phyloP scores from a whole-genome alignment of 2,329 filamentous ascomycete species.

The Fusarium neocosmosporiellum region DNA sequence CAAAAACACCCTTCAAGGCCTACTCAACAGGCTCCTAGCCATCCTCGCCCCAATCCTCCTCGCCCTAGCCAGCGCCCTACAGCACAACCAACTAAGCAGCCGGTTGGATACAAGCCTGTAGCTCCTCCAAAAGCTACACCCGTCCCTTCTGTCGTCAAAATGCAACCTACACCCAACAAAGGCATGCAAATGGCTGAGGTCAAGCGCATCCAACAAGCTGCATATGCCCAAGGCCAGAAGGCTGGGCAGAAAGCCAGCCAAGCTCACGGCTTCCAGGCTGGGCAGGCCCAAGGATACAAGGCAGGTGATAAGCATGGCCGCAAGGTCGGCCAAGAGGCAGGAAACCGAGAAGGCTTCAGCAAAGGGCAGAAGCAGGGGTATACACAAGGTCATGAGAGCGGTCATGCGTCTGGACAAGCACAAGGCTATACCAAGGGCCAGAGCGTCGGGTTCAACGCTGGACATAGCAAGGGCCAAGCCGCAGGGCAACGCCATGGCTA shows the following conservation, averaged over 20 bases:
- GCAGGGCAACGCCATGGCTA: not conserved
- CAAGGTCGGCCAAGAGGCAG: not conserved
- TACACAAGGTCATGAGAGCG: not conserved
- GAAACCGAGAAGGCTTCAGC: constrained; percentile 1
- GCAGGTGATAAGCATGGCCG: constrained; percentile 1
- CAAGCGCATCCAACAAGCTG: constrained; percentile 11
- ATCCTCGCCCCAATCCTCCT: not conserved
- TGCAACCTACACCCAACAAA: constrained; percentile 6
- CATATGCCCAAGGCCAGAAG: not conserved
- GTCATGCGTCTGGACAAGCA: not conserved
- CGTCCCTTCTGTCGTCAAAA: not conserved
- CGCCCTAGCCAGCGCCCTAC: not conserved
- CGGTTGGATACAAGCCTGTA: constrained; percentile 5
- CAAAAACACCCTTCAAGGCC: not conserved
- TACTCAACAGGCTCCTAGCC: not conserved
- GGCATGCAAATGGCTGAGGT: constrained; percentile 29
- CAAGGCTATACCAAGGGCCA: not conserved
- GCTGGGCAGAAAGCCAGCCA: not conserved
- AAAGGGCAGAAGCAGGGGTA: not conserved
- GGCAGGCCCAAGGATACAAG: not conserved
- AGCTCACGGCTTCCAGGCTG: not conserved
- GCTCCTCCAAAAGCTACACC: constrained; percentile 14
- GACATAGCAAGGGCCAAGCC: not conserved
- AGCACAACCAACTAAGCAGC: not conserved
- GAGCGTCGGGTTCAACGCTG: not conserved